Percentiles rank a stretch among this genome's conserved stretches.
phyloP scores from a whole-genome alignment of 257 asterid species.

The Solanum virginianum region DNA sequence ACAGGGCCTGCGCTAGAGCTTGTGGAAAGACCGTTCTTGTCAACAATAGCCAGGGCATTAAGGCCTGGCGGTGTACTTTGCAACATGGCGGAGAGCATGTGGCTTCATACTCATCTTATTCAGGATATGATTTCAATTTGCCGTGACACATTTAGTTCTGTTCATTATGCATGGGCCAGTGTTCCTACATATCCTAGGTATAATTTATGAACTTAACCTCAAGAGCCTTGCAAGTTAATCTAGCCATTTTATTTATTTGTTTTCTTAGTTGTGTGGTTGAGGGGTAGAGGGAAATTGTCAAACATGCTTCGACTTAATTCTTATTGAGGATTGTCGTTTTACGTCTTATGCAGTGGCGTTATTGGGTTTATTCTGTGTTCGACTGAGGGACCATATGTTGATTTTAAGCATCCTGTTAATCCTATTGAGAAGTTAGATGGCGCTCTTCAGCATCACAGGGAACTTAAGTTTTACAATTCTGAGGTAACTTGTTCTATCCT shows the following conservation, averaged over 20 bases:
- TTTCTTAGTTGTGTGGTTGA: background rate
- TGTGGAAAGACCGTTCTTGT: conserved; percentile 87
- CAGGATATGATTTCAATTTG: conserved; percentile 76
- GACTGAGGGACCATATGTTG: conserved; percentile 75
- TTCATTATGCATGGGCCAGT: conserved; percentile 86
- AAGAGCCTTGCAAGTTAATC: background rate
- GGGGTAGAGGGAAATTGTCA: background rate
- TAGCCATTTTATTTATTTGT: background rate
- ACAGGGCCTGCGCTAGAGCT: conserved; percentile 96
- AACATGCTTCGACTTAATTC: background rate
- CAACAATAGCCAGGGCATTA: conserved; percentile 68
- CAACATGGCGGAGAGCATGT: conserved; percentile 98
- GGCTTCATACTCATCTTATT: conserved; percentile 97
- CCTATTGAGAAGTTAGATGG: conserved; percentile 84
- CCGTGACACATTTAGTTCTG: conserved; percentile 72
- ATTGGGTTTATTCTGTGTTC: conserved; percentile 84
- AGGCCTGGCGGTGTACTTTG: conserved; percentile 96
- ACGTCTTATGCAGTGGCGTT: conserved; percentile 49
- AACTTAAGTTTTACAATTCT: conserved; percentile 71
- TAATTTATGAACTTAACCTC: background rate
- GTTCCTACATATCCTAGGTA: conserved; percentile 99
- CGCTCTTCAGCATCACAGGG: conserved; percentile 52
- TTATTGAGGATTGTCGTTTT: conserved; percentile 1
- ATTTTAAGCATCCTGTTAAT: conserved; percentile 74
- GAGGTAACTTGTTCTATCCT: conserved; percentile 41